Evolutionary conservation across 2,329 filamentous ascomycete genomes (phyloP), one percentile per base, ranked within the genome.

Genomic region (Albophoma yamanashiensis): DNA sequence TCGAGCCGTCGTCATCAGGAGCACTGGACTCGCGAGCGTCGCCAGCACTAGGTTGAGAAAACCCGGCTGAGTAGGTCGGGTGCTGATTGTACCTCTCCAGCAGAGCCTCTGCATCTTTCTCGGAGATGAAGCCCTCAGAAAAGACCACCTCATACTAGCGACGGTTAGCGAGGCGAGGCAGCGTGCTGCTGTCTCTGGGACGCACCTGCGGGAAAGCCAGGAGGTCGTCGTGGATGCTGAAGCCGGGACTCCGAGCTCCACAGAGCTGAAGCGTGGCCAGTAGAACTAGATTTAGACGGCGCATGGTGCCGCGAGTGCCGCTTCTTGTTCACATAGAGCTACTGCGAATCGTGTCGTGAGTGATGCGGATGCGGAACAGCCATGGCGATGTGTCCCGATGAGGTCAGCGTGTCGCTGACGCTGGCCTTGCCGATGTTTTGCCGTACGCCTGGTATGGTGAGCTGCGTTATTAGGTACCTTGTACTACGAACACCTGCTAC

Each of bases 171-270:
- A 58, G 27, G 20, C 14, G 38, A 39, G 12, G 12, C 36, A 9
- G 22, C n/a, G 39, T 4, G 27, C 55, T 9, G 25, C 22, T 47
- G 27, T 52, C 57, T 43, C 59, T 36, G 31, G 58, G 42, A 68
- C 78, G 64, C 79, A 93, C 90, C 82, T 94, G 91, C 14, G 92
- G 92, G 74, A 89, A 91, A 22, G 91, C 91, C 60, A 96, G 81
- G 58, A 96, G 74, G 71, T 97, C 92, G 70, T 96, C 91, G 68
- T 94, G 87, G 60, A 96, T 89, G 75, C 88, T 96, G 77, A 96
- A 96, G 59, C 79, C 76, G 9, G 76, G 77, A 55, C 81, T 78
- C 55, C 78, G 77, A 65, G 81, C 82, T 64, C 66, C 68, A 66
- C 73, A 75, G 38, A 82, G 74, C 71, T 75, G 79, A 64, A 77